Evolutionary conservation across 1,139 yeast species (phyloP).

Genomic region (Scheffersomyces lignicola): DNA sequence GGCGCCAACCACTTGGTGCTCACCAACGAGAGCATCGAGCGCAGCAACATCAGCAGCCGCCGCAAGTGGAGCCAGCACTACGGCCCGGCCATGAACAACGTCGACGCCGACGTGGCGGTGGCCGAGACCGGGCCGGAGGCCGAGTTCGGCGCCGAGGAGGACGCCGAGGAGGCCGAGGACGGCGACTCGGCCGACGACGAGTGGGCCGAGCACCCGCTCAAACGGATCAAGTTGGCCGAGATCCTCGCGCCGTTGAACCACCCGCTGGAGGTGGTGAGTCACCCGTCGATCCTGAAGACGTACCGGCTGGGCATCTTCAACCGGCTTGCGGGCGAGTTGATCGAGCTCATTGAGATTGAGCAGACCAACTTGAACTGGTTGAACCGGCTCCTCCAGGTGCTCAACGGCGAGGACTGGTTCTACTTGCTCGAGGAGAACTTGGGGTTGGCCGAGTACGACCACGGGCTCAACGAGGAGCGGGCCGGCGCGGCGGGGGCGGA

Average conservation of each 20-base stretch:
- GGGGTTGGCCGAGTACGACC: slow-evolving; percentile 70
- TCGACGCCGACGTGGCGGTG: slow-evolving; percentile 14
- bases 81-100: slow-evolving; percentile 11
- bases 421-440: slow-evolving; percentile 63
- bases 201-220: slow-evolving; percentile 35
- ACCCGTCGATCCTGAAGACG: slow-evolving; percentile 68
- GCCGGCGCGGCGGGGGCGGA: too few species aligned
- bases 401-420: slow-evolving; percentile 84
- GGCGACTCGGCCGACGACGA: slow-evolving; percentile 26
- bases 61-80: slow-evolving; percentile 39
- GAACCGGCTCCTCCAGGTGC: slow-evolving; percentile 68
- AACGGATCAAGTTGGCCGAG: slow-evolving; percentile 44
- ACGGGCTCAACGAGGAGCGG: slow-evolving; percentile 51
- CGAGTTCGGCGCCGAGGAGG: slow-evolving; percentile 18
- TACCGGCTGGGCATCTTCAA: slow-evolving; percentile 52
- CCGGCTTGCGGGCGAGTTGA: slow-evolving; percentile 67
- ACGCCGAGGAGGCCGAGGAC: slow-evolving; percentile 22
- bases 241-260: slow-evolving; percentile 75
- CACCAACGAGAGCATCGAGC: slow-evolving; percentile 36
- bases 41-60: slow-evolving; percentile 26
- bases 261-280: slow-evolving; percentile 76
- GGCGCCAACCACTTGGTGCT: slow-evolving; percentile 42
- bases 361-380: slow-evolving; percentile 72
- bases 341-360: slow-evolving; percentile 77
- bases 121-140: slow-evolving; percentile 22